Evolutionary conservation across 345 rosid genomes (phyloP).

Genomic region (Pelargonium nanum): DNA sequence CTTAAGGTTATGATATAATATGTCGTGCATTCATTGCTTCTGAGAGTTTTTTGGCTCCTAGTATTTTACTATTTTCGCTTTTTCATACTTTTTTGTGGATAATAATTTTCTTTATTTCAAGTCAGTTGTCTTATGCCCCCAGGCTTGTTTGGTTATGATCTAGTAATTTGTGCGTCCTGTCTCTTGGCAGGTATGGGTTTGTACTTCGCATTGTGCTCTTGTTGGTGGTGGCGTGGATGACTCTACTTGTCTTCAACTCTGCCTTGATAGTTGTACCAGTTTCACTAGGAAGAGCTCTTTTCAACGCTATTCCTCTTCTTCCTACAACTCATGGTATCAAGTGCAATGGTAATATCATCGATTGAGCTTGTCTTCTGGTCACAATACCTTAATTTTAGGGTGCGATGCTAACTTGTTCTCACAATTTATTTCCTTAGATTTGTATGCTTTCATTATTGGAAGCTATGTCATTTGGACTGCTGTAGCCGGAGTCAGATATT

Average conservation of each 20-base stretch:
- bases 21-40: no score
- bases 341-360: constrained; percentile 65
- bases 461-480: constrained; percentile 90
- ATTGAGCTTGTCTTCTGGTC: constrained; percentile 3
- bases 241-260: constrained; percentile 85
- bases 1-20: no score
- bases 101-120: no score
- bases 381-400: background rate
- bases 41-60: no score
- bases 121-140: no score
- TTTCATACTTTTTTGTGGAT: no score
- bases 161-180: constrained; percentile 9
- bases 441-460: constrained; percentile 91
- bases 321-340: constrained; percentile 97
- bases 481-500: constrained; percentile 81
- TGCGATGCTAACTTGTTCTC: constrained; percentile 7
- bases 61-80: no score
- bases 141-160: background rate
- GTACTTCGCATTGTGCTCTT: constrained; percentile 71
- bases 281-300: constrained; percentile 84
- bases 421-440: constrained; percentile 31
- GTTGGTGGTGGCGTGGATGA: constrained; percentile 92
- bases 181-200: constrained; percentile 71
- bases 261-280: constrained; percentile 80
- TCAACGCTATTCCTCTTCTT: constrained; percentile 83